Base-by-base conservation (phyloP, 129 eudicot genomes). In the Silybum marianum region DNA sequence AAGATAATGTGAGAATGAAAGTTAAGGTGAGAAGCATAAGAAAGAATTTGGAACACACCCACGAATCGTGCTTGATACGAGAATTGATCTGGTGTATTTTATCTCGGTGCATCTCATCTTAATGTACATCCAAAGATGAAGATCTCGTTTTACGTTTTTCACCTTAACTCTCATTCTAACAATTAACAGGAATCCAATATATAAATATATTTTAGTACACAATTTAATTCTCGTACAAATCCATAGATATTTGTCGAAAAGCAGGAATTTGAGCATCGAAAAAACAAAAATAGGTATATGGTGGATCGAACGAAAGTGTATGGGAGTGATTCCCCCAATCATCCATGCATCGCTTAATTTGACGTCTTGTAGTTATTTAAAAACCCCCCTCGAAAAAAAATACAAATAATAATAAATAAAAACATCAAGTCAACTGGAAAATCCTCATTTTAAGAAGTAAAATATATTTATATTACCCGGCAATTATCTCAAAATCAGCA, bases 401-500 rank as follows among this genome's bases (percentile, higher is more conserved):
- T 18, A n/a, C 14, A 22, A 62, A 19, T 18, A 10, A 14, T 44
- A 19, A 76, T 12, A 22, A 13, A 42, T n/a, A 46, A 23, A 34
- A 16, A 7, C 22, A 69, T 19, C 7, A 42, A 42, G 44, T 36
- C 73, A 51, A 77, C 72, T 40, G n/a, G 72, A 63, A 46, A 73
- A 81, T 67, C 74, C 79, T 73, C 79, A 38, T 39, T 60, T 58
- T 63, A 65, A 73, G 8, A 42, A 16, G 63, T 12, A 68, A 23
- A 25, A 70, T 11, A 68, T 78, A 18, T 44, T 9, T 69, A 12
- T 1, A 23, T 46, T 73, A 42, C 4, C 79, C 84, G 84, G 79
- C 84, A 81, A 81, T 25, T 39, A 40, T 81, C 80, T 81, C 67
- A 81, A 74, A 74, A 81, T 65, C 73, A 81, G 80, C 80, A 73